phyloP scores from a whole-genome alignment of 306 rosid species.

The Fagus crenata region DNA sequence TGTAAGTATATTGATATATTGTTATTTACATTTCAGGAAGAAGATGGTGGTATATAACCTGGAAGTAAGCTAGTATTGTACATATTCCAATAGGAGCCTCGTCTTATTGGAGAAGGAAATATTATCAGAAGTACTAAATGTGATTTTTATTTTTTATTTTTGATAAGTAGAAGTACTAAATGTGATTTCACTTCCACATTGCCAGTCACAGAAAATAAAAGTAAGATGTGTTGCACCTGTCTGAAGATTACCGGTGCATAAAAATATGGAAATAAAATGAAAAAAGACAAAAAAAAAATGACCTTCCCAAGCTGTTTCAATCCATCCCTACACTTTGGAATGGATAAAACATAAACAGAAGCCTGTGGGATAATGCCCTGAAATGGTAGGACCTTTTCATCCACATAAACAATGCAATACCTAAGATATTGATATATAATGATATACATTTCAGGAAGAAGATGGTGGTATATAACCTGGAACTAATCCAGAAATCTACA shows the following conservation, averaged over 20 bases:
- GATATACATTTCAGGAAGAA: background rate
- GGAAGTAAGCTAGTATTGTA: background rate
- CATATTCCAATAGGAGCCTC: background rate
- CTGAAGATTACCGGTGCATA: background rate
- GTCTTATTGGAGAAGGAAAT: background rate
- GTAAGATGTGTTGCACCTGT: background rate
- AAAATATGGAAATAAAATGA: constrained; percentile 2
- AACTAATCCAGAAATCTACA: background rate
- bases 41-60: background rate
- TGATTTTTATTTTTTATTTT: too few relatives aligned
- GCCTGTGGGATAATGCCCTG: constrained; percentile 81
- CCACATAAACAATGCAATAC: constrained; percentile 57
- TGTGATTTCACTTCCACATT: background rate
- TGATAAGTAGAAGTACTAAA: too few relatives aligned
- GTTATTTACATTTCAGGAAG: background rate
- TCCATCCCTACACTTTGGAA: constrained; percentile 88
- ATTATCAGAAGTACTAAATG: background rate
- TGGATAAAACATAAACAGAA: constrained; percentile 80
- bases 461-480: background rate
- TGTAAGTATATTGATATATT: background rate
- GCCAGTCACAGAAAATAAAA: background rate
- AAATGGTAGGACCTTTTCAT: constrained; percentile 74
- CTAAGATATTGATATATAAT: background rate
- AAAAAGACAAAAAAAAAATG: constrained; percentile 17
- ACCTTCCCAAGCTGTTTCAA: constrained; percentile 76